phyloP scores from a whole-genome alignment of 208 protist species.

The Acanthamoeba lugdunensis region DNA sequence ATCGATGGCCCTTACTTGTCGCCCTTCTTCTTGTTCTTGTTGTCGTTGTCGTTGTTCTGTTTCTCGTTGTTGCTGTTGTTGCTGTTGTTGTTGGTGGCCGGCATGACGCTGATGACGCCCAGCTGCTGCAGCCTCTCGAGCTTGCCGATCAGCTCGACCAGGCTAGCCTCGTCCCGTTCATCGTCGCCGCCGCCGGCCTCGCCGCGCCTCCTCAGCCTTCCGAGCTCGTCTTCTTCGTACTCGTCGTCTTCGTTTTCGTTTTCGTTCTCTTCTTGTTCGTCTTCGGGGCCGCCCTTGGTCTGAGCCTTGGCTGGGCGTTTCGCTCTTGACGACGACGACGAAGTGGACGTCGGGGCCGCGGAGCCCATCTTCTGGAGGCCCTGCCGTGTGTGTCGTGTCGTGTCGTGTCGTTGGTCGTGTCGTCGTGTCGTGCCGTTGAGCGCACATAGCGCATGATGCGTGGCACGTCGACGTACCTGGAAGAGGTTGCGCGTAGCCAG shows the following conservation, averaged over 20 bases:
- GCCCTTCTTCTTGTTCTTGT: neutral
- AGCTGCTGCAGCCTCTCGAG: slow-evolving; percentile 46
- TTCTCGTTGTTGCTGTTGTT: neutral
- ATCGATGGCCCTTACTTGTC: no score
- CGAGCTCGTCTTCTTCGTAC: slow-evolving; percentile 5
- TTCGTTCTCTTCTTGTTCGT: slow-evolving; percentile 39
- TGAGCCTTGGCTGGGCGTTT: neutral
- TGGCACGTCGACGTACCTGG: neutral
- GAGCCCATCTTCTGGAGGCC: neutral
- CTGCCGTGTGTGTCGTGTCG: neutral
- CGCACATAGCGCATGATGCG: neutral
- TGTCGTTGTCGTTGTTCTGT: neutral
- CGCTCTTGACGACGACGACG: neutral
- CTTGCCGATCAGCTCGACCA: neutral
- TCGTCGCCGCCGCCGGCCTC: neutral
- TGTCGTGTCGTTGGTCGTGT: neutral
- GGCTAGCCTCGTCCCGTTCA: neutral
- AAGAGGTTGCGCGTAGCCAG: slow-evolving; percentile 57
- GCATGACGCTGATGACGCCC: slow-evolving; percentile 10
- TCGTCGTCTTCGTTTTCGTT: neutral
- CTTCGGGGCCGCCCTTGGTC: neutral
- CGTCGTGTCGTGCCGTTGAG: no score
- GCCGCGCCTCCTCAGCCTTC: neutral
- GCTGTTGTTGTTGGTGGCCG: neutral
- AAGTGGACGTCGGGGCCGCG: neutral